phyloP scores from a whole-genome alignment of 441 rosid species.

The Syzygium syzygioides region DNA sequence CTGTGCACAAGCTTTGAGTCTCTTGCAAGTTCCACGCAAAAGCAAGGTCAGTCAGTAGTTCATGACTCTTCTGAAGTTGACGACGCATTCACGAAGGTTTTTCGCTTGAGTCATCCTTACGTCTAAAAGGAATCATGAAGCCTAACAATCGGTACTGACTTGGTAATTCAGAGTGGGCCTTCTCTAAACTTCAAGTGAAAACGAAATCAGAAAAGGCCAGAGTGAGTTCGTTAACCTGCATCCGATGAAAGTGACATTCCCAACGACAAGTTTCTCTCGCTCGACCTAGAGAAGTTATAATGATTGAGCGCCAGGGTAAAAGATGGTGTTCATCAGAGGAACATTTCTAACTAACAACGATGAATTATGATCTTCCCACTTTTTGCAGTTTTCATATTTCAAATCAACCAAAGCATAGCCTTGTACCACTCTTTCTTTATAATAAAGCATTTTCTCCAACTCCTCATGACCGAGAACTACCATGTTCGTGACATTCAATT shows the following conservation, averaged over 20 bases:
- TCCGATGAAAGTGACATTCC: background rate
- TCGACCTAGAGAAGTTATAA: background rate
- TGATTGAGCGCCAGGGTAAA: background rate
- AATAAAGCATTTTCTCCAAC: conserved; percentile 21
- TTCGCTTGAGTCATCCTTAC: background rate
- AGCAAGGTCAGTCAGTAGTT: background rate
- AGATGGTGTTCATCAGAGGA: background rate
- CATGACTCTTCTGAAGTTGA: background rate
- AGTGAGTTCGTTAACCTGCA: background rate
- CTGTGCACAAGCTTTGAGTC: background rate
- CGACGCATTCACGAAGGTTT: background rate
- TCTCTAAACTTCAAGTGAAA: background rate
- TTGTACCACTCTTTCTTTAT: conserved; percentile 9
- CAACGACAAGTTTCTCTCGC: background rate
- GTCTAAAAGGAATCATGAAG: background rate
- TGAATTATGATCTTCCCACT: background rate
- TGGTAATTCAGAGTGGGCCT: background rate
- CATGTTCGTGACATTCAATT: background rate
- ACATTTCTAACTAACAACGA: background rate
- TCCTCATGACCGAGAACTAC: background rate
- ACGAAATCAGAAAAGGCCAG: background rate
- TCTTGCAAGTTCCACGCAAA: background rate
- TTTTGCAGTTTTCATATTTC: background rate
- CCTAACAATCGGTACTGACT: background rate
- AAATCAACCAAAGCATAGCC: background rate